A percentile compares a stretch with the other conserved stretches of the same genome.
These are phyloP conservation scores for Lignosus rhinocerotis DNA, from an alignment of 1,284 basidiomycete genomes.

Conservation along the genomic window DNA sequence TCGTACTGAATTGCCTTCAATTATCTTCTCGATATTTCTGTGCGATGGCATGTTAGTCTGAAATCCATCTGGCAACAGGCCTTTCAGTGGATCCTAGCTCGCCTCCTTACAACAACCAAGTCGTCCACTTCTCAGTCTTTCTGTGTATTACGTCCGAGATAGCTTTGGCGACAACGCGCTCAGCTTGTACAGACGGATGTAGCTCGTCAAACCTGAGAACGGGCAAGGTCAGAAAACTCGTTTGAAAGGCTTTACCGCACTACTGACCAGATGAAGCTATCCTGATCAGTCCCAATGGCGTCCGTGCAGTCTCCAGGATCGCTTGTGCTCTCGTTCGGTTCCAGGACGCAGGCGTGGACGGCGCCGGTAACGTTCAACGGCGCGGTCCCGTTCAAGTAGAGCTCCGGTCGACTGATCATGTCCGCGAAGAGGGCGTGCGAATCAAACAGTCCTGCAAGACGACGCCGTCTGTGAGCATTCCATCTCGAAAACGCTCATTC, in stretches of 20 bases:
- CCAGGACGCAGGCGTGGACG: slow-evolving; percentile 2
- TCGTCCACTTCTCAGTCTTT: slow-evolving; percentile 44
- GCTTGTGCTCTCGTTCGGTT: slow-evolving; percentile 6
- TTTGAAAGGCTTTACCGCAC: neutral
- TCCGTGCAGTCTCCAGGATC: slow-evolving; percentile 39
- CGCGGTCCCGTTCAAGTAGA: slow-evolving; percentile 57
- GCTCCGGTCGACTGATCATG: slow-evolving; percentile 46
- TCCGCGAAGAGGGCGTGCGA: slow-evolving; percentile 53
- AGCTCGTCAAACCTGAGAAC: slow-evolving; percentile 53
- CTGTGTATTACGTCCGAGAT: slow-evolving; percentile 46
- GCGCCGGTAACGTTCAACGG: slow-evolving; percentile 53
- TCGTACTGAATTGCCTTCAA: too few relatives aligned
- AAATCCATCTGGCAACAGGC: too few relatives aligned
- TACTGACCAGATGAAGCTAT: slow-evolving; percentile 57
- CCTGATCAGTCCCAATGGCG: slow-evolving; percentile 43
- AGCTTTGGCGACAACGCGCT: slow-evolving; percentile 52
- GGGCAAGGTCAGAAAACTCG: neutral
- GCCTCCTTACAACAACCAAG: slow-evolving; percentile 44
- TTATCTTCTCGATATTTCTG: too few relatives aligned
- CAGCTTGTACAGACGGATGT: slow-evolving; percentile 57
- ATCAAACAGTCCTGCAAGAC: slow-evolving; percentile 45
- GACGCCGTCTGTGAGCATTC: neutral
- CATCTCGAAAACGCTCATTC: neutral
- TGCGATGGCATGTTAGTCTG: too few relatives aligned
- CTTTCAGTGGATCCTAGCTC: too few relatives aligned